These are phyloP conservation scores for Hypoxylon crocopeplum DNA, from an alignment of 495 filamentous ascomycete genomes.

Conservation along the genomic window DNA sequence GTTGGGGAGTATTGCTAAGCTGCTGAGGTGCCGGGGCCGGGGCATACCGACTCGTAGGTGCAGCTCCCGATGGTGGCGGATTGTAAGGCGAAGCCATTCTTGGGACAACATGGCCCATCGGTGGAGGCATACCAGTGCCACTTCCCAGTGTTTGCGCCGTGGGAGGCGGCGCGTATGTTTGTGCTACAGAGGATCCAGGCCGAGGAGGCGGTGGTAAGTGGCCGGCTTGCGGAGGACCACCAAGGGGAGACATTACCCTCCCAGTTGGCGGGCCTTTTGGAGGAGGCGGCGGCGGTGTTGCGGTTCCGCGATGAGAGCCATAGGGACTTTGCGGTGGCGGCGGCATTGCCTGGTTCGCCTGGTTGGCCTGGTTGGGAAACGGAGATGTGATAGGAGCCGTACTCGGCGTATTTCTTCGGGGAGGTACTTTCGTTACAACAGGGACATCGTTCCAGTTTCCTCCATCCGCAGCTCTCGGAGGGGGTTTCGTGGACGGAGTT, in stretches of 20 bases:
- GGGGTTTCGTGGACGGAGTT: slow-evolving; percentile 65
- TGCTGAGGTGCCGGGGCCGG: slow-evolving; percentile 73
- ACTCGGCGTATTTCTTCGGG: slow-evolving; percentile 74
- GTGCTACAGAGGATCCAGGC: slow-evolving; percentile 69
- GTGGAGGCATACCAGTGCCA: slow-evolving; percentile 44
- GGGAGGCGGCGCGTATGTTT: slow-evolving; percentile 74
- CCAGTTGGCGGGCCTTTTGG: slow-evolving; percentile 62
- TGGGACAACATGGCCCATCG: slow-evolving; percentile 62
- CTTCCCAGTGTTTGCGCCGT: slow-evolving; percentile 49
- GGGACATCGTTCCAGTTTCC: slow-evolving; percentile 96
- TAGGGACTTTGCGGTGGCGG: slow-evolving; percentile 56
- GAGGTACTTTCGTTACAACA: slow-evolving; percentile 77
- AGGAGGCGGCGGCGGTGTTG: slow-evolving; percentile 40
- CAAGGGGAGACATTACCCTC: slow-evolving; percentile 61
- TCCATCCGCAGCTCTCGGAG: slow-evolving; percentile 73
- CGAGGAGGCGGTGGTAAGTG: slow-evolving; percentile 56
- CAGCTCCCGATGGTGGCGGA: slow-evolving; percentile 74
- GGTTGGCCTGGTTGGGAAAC: slow-evolving; percentile 70
- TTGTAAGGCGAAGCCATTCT: slow-evolving; percentile 90
- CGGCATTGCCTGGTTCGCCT: slow-evolving; percentile 57
- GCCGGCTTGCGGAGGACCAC: slow-evolving; percentile 55
- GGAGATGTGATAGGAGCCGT: slow-evolving; percentile 66
- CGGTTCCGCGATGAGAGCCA: slow-evolving; percentile 28
- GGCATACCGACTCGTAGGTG: slow-evolving; percentile 84
- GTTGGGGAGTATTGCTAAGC: slow-evolving; percentile 59